Base-by-base conservation (phyloP, 371 early-diverging fungal species). In the Haplosporangium sp. region DNA sequence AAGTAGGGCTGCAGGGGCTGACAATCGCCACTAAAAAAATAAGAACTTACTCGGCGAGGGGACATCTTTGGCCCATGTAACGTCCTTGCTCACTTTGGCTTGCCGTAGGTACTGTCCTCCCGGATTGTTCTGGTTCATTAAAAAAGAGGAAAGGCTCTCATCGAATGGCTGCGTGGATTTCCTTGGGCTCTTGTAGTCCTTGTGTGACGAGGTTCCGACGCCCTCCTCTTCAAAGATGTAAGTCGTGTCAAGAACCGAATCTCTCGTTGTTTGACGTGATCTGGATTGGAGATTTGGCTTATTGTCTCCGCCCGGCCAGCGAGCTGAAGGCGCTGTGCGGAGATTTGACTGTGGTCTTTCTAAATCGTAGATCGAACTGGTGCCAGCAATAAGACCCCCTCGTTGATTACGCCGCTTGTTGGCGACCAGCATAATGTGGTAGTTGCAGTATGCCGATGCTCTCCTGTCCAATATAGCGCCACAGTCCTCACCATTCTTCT, bases 111-210 rank as follows among this genome's bases (percentile, higher is more conserved):
- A 79, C 10, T 68, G 67, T 9, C 73, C 79, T 7, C 79, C 79
- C 6, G 69, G 73, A 48, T 79, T 79, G 40, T 79, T 72, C 54
- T 79, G 79, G 23, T 41, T 79, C 79, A 79, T 79, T 54, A 79
- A 54, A 40, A 72, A 79, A 2, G 56, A n/a, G 1, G 71, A 70
- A 9, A 70, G 59, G 6, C n/a, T 51, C 5, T 53, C 64, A 14
- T 62, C 76, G 2, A 42, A 9, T 36, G 50, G 61, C 16, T 61
- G 29, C 3, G 21, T 11, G 16, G n/a, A 36, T 45, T 58, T 62
- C 18, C 48, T 67, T 41, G 59, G 14, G 37, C 40, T 42, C 37
- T 64, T 62, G 2, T 54, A 51, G 43, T 72, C 64, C 13, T 58
- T 45, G 55, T 64, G 18, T 7, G 69, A 64, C 1, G 79, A 79